Base-by-base conservation (phyloP, 805 yeast species). In the Jamesozyma hellenica region DNA sequence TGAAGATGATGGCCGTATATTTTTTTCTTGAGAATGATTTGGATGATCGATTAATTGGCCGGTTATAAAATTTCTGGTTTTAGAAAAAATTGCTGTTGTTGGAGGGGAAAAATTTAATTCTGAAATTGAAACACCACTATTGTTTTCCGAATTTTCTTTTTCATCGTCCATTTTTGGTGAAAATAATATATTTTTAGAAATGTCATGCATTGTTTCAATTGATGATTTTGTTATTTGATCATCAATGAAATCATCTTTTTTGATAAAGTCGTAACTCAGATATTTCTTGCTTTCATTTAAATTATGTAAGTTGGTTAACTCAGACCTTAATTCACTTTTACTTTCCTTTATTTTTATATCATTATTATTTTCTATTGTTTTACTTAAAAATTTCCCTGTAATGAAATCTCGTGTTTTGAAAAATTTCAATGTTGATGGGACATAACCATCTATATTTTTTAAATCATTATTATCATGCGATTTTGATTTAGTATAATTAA, bases 31-130 rank as follows among this genome's bases (percentile, higher is more conserved):
- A 6, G 11, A n/a, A 10, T 27, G 13, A 27, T 27, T n/a, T 27
- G 28, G 5, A 8, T 21, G 4, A 14, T 26, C 27, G 4, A 23
- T 13, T 34, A 34, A 15, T 26, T 34, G 36, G 2, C 41, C 41
- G 1, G 41, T 38, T n/a, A 38, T 38, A 17, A 38, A 38, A 23
- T 38, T 17, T 13, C 41, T 19, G 14, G 41, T 38, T 29, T 38
- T 38, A 4, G 36, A n/a, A 4, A 15, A 15, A n/a, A 5, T 29
- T 38, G 9, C 15, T 18, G 35, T 21, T 12, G 28, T 30, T 30
- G 34, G 34, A n/a, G 32, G 14, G 4, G 32, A 29, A 5, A 11
- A n/a, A 5, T 5, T 10, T 29, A 18, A 15, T 5, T 5, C 4
- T 29, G 32, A 29, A 4, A 11, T 4, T n/a, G 18, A 14, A 21